A percentile compares a stretch with the other conserved stretches of the same genome.
phyloP scores from a whole-genome alignment of 352 stramenopile species.

The Globisporangium emineosum region DNA sequence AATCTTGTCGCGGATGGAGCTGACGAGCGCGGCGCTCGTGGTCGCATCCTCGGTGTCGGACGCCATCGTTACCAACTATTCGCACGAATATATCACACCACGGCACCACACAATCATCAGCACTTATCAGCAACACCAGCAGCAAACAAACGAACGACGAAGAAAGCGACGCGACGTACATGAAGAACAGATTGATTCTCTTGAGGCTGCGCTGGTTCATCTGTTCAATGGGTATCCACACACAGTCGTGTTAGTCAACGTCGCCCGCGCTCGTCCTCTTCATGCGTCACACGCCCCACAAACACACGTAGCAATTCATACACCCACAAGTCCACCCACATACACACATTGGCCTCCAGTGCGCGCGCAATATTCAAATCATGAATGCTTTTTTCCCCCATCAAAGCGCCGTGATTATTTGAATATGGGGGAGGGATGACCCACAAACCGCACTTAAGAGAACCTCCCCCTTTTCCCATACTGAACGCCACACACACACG shows the following conservation, averaged over 20 bases:
- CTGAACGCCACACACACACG: background rate
- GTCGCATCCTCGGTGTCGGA: slow-evolving; percentile 35
- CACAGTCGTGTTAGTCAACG: slow-evolving; percentile 3
- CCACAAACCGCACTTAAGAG: slow-evolving; percentile 15
- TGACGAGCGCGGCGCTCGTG: slow-evolving; percentile 39
- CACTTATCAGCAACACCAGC: background rate
- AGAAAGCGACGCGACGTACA: slow-evolving; percentile 17
- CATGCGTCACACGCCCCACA: slow-evolving; percentile 2
- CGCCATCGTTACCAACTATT: slow-evolving; percentile 57
- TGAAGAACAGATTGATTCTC: slow-evolving; percentile 19
- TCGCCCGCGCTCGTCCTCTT: background rate
- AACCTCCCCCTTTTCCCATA: slow-evolving; percentile 1
- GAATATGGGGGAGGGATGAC: slow-evolving; percentile 16
- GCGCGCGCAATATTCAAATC: slow-evolving; percentile 6
- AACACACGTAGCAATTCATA: background rate
- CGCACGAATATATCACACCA: background rate
- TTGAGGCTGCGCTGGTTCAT: slow-evolving; percentile 26
- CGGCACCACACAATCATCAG: slow-evolving; percentile 14
- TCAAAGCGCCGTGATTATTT: slow-evolving; percentile 11
- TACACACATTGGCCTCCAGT: background rate
- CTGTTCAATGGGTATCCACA: background rate
- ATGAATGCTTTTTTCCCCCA: slow-evolving; percentile 5
- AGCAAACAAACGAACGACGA: background rate
- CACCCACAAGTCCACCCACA: background rate
- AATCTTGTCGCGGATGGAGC: slow-evolving; percentile 56